Evolutionary conservation across 2,329 filamentous ascomycete species (phyloP), one percentile per base, ranked within the genome.

Genomic region (Colletotrichum costaricense): DNA sequence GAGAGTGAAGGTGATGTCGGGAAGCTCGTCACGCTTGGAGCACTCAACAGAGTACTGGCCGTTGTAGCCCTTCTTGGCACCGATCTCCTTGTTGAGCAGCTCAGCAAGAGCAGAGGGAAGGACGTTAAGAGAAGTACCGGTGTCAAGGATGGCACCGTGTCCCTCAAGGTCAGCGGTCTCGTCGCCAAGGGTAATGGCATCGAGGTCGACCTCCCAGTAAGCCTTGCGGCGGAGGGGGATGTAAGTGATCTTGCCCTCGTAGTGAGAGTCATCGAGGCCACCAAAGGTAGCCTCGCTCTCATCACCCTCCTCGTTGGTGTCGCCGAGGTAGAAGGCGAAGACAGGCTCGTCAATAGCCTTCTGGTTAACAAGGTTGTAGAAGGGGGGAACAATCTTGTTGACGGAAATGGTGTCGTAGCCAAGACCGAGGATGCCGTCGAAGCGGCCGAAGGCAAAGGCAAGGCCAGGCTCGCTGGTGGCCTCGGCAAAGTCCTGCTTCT

Each of bases 201-300:
- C 93, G 75, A 99, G 92, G 80, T 98, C 95, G 69, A 99, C 96
- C 90, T 99, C 97, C 97, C 97, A 99, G 91, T 99, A 99, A 63
- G 97, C 97, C 93, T 98, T 98, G 83, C 97, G 94, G 84, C 97
- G 94, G 78, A 99, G 91, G 68, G 97, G 97, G 78, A 99, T 95
- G 84, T 95, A 97, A 82, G 92, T 94, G 80, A 99, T 90, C 84
- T 98, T 93, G 80, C 97, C 97, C 52, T 89, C 92, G 83, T 89
- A 92, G 88, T 97, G 95, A 81, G 88, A 87, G 86, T 95, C 87
- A 84, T 98, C 93, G 75, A 98, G 85, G 77, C 96, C 96, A 83
- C 96, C 96, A 77, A 99, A 99, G 77, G 93, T 92, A 74, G 92
- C 95, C 86, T 95, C 95, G 55, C 95, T 98, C 82, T 94, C 90